Conservation (phyloP, 192 early-diverging fungal genomes). For the Coemansia sp. region DNA sequence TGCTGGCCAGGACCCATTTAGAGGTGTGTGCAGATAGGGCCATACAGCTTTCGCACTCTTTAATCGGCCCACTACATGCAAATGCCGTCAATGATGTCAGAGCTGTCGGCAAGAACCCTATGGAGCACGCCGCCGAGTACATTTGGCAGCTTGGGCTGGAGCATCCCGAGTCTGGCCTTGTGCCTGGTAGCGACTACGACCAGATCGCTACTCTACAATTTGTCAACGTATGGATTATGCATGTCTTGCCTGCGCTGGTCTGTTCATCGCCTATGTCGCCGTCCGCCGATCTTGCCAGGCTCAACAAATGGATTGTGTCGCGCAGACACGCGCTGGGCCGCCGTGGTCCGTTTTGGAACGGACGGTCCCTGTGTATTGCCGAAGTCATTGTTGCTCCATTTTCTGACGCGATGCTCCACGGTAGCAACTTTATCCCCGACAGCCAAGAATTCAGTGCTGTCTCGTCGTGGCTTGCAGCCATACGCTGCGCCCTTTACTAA, state of each 20-base stretch:
- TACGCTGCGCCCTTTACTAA: constrained; percentile 5
- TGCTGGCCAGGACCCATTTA: not conserved
- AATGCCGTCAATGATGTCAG: not conserved
- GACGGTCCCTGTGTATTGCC: constrained; percentile 10
- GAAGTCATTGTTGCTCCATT: constrained; percentile 28
- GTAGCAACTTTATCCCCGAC: constrained; percentile 10
- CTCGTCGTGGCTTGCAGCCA: constrained; percentile 23
- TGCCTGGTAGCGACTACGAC: constrained; percentile 18
- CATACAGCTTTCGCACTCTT: not conserved
- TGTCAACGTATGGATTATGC: constrained; percentile 11
- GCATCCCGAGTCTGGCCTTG: constrained; percentile 22
- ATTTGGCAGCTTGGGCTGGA: constrained; percentile 22
- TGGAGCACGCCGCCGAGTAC: constrained; percentile 12
- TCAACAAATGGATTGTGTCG: constrained; percentile 18
- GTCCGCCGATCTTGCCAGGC: constrained; percentile 11
- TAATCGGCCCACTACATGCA: not conserved
- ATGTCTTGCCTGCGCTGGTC: constrained; percentile 12
- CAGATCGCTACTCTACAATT: constrained; percentile 17
- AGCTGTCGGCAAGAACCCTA: not conserved
- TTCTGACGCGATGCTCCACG: constrained; percentile 19
- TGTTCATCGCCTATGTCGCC: not conserved
- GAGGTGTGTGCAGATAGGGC: not conserved
- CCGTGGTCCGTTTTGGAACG: constrained; percentile 32
- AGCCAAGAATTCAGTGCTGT: constrained; percentile 11
- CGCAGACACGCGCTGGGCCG: constrained; percentile 10